Conservation (phyloP, 1,284 basidiomycete genomes). For the Ustilago shanxiensis region DNA sequence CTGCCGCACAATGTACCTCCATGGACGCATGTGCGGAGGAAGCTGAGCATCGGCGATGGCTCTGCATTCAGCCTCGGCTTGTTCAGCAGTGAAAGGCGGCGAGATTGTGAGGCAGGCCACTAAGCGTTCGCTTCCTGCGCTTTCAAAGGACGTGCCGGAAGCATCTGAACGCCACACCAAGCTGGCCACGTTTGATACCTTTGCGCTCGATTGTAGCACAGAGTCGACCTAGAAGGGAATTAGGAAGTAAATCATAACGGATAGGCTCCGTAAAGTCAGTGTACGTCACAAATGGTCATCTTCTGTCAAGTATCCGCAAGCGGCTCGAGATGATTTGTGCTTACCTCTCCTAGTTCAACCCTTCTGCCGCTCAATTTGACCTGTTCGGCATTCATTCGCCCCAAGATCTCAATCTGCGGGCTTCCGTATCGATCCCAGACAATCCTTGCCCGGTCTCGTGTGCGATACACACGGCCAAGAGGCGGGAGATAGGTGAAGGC, state of each 20-base stretch:
- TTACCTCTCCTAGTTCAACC: constrained; percentile 31
- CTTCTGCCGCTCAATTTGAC: constrained; percentile 32
- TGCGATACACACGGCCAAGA: constrained; percentile 27
- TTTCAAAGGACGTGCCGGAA: too few species aligned
- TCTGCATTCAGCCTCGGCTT: constrained; percentile 23
- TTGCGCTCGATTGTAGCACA: constrained; percentile 13
- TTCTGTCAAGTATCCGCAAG: too few species aligned
- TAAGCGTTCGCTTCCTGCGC: too few species aligned
- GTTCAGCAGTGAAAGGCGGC: background rate
- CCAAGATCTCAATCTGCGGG: constrained; percentile 34
- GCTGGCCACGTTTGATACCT: constrained; percentile 8
- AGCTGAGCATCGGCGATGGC: constrained; percentile 18
- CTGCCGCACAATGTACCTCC: constrained; percentile 14
- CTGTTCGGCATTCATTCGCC: constrained; percentile 31
- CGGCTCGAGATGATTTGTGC: background rate
- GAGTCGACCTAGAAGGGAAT: constrained; percentile 11
- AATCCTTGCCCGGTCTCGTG: constrained; percentile 20
- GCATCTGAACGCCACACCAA: constrained; percentile 6
- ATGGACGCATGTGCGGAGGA: constrained; percentile 24
- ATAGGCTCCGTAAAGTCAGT: too few species aligned
- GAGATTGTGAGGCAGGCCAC: too few species aligned
- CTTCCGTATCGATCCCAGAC: constrained; percentile 25
- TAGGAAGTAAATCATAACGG: too few species aligned
- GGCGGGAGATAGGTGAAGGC: constrained; percentile 12
- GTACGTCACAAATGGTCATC: too few species aligned